Conservation (phyloP, 1,139 yeast species). For the Debaryomycetaceae sp. region DNA sequence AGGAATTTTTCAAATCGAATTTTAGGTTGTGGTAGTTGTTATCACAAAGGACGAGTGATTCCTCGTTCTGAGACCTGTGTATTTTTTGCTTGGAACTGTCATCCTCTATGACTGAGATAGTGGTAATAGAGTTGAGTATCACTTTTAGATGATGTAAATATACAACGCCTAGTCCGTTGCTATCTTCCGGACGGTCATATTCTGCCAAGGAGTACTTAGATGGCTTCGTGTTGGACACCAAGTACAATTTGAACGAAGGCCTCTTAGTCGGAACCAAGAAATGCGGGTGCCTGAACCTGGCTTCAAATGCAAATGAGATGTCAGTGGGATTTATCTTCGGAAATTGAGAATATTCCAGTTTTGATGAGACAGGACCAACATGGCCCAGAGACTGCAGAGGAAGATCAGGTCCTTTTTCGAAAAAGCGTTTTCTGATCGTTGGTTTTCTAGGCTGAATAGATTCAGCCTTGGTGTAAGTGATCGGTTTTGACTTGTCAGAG, state of each 20-base stretch:
- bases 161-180: conserved; percentile 47
- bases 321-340: conserved; percentile 33
- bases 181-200: conserved; percentile 35
- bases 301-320: conserved; percentile 45
- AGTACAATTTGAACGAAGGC: conserved; percentile 37
- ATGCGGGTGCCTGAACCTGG: conserved; percentile 46
- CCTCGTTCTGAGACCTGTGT: conserved; percentile 30
- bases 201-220: conserved; percentile 31
- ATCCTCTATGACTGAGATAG: conserved; percentile 33
- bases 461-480: background rate
- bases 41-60: conserved; percentile 26
- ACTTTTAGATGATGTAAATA: conserved; percentile 38
- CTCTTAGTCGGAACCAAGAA: conserved; percentile 39
- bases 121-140: conserved; percentile 31
- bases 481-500: conserved; percentile 8
- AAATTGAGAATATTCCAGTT: conserved; percentile 4
- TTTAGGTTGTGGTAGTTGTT: conserved; percentile 32
- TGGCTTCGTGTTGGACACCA: conserved; percentile 36
- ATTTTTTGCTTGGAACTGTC: conserved; percentile 23
- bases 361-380: conserved; percentile 7
- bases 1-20: conserved; percentile 39
- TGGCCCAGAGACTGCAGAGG: conserved; percentile 4
- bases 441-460: background rate
- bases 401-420: conserved; percentile 13
- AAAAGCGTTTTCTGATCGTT: conserved; percentile 18